Conservation (phyloP, 1,284 basidiomycete genomes). For the Cystobasidium slooffiae region DNA sequence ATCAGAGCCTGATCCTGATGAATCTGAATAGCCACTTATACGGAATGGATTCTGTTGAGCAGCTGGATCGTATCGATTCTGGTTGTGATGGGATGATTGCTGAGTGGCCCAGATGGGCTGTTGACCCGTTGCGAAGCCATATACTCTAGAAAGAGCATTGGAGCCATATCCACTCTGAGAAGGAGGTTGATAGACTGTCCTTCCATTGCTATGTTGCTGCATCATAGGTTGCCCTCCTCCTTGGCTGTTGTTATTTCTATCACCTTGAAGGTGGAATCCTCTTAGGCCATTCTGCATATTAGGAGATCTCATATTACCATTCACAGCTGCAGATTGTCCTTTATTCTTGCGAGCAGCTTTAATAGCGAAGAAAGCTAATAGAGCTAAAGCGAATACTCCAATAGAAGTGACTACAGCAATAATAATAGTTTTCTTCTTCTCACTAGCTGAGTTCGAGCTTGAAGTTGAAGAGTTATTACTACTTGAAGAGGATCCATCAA, state of each 20-base stretch:
- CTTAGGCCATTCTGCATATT: conserved; percentile 23
- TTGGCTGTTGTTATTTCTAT: neutral
- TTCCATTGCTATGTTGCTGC: conserved; percentile 3
- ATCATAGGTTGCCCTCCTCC: conserved; percentile 6
- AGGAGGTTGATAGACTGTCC: conserved; percentile 6
- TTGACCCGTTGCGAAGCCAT: conserved; percentile 23
- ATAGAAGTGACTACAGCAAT: conserved; percentile 42
- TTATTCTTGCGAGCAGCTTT: conserved; percentile 37
- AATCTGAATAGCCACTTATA: conserved; percentile 18
- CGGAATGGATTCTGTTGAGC: conserved; percentile 33
- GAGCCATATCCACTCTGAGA: conserved; percentile 5
- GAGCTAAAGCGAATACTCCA: conserved; percentile 36
- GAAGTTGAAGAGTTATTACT: neutral
- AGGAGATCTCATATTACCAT: conserved; percentile 18
- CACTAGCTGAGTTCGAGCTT: conserved; percentile 1
- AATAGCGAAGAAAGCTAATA: conserved; percentile 42
- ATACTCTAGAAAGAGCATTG: conserved; percentile 9
- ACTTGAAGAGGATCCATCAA: neutral
- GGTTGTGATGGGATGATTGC: conserved; percentile 3
- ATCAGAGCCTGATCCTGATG: conserved; percentile 29
- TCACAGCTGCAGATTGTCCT: conserved; percentile 7
- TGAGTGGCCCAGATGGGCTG: conserved; percentile 3
- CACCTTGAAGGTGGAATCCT: conserved; percentile 41
- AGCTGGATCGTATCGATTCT: neutral
- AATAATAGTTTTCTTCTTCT: conserved; percentile 43